A percentile compares a stretch with the other conserved stretches of the same genome.
Evolutionary conservation across 805 yeast genomes (phyloP).

Genomic region (Wickerhamiella brachini): DNA sequence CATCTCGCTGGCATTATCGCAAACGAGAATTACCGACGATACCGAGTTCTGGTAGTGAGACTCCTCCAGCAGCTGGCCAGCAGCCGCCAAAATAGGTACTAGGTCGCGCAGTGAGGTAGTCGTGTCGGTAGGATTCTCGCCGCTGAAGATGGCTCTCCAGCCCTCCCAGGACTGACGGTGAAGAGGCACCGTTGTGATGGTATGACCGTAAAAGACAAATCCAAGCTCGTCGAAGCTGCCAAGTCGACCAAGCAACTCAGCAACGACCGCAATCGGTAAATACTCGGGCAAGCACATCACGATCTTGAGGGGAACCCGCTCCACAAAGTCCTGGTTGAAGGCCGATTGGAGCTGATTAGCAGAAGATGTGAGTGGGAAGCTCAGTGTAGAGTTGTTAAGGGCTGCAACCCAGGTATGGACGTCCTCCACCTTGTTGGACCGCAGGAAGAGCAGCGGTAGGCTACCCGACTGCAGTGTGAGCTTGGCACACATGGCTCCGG

Average conservation of each 20-base stretch:
- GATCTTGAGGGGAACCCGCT: constrained; percentile 4
- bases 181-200: not conserved
- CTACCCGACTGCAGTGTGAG: not conserved
- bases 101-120: no score
- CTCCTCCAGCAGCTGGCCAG: not conserved
- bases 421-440: constrained; percentile 2
- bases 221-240: constrained; percentile 8
- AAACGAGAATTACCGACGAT: not conserved
- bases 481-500: not conserved
- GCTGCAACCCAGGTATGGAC: constrained; percentile 6
- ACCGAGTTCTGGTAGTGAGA: not conserved
- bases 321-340: constrained; percentile 2
- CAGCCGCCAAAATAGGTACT: not conserved
- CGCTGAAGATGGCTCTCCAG: not conserved
- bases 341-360: not conserved
- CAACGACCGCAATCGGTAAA: not conserved
- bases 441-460: not conserved
- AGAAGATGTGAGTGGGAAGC: constrained; percentile 4
- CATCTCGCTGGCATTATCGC: not conserved
- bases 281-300: constrained; percentile 6
- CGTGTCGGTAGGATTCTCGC: not conserved
- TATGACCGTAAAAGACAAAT: constrained; percentile 3
- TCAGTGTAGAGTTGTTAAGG: constrained; percentile 2
- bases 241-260: constrained; percentile 6
- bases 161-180: constrained; percentile 5